Evolutionary conservation across 176 grass and related monocot species (phyloP), one percentile per base, ranked within the genome.

Genomic region (Eleusine indica): DNA sequence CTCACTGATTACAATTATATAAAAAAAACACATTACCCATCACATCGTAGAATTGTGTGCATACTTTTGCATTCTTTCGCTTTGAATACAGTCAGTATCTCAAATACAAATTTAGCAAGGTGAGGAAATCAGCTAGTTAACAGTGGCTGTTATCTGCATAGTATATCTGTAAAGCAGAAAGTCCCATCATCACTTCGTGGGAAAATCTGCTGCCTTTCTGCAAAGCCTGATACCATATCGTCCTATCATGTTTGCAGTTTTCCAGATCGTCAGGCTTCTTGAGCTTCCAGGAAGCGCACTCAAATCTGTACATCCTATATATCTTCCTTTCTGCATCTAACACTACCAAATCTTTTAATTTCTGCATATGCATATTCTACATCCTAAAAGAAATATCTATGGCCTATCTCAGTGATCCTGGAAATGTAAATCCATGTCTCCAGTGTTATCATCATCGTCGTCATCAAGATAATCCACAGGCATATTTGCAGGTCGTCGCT

Each of bases 291-390:
- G 56, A 85, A 77, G 80, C 82, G 25, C 70, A 65, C 32, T 64
- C 77, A 68, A 53, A 87, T 89, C 94, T 97, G 75, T 94, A 94
- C 89, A 97, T 79, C 77, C 66, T 90, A 77, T 90, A 47, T 47
- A 88, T 85, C 66, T 76, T 76, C 80, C 71, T 54, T 78, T 25
- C 66, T 63, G 66, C 83, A 81, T 86, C 83, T 85, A 82, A 47
- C 70, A 61, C 28, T 83, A 92, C 43, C 75, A 78, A 87, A 71
- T 84, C 67, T 79, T 80, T 83, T 74, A 63, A 76, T 67, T 77
- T 60, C 66, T 70, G 7, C 51, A 62, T 37, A 74, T 52, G 80
- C 64, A 79, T 86, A 67, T 74, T 66, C 87, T 84, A 80, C 82
- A 73, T 76, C 53, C 58, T 70, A 91, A 78, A 83, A 78, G 67